These are phyloP conservation scores for Allomyces macrogynus DNA, from an alignment of 192 early-diverging fungal species.

Conservation along the genomic window DNA sequence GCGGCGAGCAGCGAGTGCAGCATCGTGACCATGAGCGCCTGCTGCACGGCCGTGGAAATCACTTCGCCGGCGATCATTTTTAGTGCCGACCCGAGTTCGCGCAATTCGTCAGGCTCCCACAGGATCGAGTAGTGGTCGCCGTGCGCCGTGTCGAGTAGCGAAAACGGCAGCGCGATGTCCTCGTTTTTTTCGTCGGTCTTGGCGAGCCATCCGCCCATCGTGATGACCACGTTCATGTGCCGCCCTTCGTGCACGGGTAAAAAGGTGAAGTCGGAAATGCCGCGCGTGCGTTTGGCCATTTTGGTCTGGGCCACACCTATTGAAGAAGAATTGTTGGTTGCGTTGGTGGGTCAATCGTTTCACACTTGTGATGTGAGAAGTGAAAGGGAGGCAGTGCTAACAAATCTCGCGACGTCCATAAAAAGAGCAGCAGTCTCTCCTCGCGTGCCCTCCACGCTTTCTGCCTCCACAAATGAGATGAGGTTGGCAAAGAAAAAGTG, in stretches of 20 bases:
- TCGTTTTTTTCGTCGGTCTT: slow-evolving; percentile 42
- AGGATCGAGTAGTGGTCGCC: slow-evolving; percentile 77
- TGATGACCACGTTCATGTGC: slow-evolving; percentile 53
- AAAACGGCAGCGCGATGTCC: slow-evolving; percentile 70
- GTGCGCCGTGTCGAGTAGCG: slow-evolving; percentile 49
- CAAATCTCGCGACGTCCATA: slow-evolving; percentile 8
- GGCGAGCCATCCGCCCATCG: slow-evolving; percentile 65
- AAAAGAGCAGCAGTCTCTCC: slow-evolving; percentile 30
- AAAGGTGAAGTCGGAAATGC: slow-evolving; percentile 75
- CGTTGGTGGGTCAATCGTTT: no score
- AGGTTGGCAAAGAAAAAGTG: neutral
- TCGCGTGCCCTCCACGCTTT: no score
- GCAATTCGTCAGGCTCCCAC: slow-evolving; percentile 76
- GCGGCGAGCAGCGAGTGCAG: slow-evolving; percentile 49
- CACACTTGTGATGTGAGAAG: no score
- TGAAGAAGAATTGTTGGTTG: no score
- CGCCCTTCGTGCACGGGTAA: slow-evolving; percentile 35
- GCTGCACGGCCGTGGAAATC: slow-evolving; percentile 43
- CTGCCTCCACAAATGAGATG: no score
- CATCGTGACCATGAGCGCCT: slow-evolving; percentile 55
- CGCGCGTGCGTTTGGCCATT: slow-evolving; percentile 68
- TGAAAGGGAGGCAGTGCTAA: slow-evolving; percentile 6
- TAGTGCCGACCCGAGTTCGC: slow-evolving; percentile 65
- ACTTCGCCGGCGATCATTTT: slow-evolving; percentile 76
- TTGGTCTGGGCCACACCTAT: slow-evolving; percentile 40